Conservation (phyloP, 805 yeast genomes). For the Clavispora asparagi region DNA sequence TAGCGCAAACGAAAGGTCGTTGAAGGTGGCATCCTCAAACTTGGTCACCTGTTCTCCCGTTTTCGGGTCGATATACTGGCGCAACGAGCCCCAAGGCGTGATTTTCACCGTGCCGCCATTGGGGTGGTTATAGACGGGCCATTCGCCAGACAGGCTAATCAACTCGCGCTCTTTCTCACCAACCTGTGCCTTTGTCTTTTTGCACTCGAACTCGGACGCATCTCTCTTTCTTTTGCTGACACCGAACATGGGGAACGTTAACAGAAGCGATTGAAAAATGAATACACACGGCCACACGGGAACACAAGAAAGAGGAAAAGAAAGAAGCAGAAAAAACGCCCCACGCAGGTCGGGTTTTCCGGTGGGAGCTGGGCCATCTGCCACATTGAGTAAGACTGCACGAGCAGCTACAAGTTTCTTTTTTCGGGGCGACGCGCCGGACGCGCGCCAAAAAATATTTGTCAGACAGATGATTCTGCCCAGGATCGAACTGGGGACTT, state of each 20-base stretch:
- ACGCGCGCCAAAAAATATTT: constrained; percentile 3
- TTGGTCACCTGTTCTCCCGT: constrained; percentile 43
- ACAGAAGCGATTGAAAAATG: background rate
- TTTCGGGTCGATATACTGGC: constrained; percentile 37
- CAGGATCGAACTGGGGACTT: constrained; percentile 99
- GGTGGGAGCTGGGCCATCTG: background rate
- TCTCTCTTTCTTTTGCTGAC: constrained; percentile 20
- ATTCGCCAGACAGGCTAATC: constrained; percentile 29
- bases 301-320: background rate
- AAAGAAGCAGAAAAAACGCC: background rate
- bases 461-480: constrained; percentile 72
- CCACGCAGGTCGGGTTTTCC: background rate
- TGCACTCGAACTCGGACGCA: constrained; percentile 16
- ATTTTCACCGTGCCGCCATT: constrained; percentile 58
- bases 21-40: constrained; percentile 40
- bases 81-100: constrained; percentile 59
- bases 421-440: background rate
- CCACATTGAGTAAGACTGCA: background rate
- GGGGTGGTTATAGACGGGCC: constrained; percentile 56
- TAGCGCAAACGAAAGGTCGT: constrained; percentile 17
- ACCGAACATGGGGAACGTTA: constrained; percentile 1
- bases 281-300: background rate
- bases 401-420: background rate
- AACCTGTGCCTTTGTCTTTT: constrained; percentile 16
- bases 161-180: constrained; percentile 15